Base-by-base conservation (phyloP, 192 early-diverging fungal species). In the Diversispora eburnea region DNA sequence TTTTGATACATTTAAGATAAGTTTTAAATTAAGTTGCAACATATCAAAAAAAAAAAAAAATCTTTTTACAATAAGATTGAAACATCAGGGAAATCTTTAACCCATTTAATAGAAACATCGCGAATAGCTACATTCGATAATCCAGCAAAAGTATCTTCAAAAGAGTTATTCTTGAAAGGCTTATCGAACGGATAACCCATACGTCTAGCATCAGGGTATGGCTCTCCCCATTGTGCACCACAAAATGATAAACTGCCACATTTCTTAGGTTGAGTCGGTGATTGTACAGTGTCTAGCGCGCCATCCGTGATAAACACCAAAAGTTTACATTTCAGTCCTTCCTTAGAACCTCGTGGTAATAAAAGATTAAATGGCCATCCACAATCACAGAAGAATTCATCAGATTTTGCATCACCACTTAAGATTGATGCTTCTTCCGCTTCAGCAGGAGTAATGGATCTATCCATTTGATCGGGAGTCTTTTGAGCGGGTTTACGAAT, bases 151-250 rank as follows among this genome's bases (percentile, higher is more conserved):
- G 51, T 54, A 17, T 54, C 13, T 54, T 54, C n/a, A 54, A 17
- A 54, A 54, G 51, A 54, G n/a, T 54, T 54, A 54, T 54, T 54
- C n/a, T 54, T 54, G n/a, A 54, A 54, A 4, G 51, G 51, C n/a
- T 17, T 54, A 54, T 54, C 51, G n/a, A 54, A 54, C 12, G 51
- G 51, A 54, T 54, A 54, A 17, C 49, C 49, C 49, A 51, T 51
- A 12, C 49, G 8, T 12, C 49, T 8, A 54, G n/a, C 51, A 54
- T 54, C 51, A 1, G 51, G 51, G n/a, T 17, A 17, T 54, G 12
- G 12, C 12, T 54, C 51, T 0, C n/a, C n/a, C 51, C 51, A 54
- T 17, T 54, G n/a, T 17, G 8, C 51, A 54, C 51, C 51, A 54
- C 51, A 54, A 54, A 54, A 17, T 54, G n/a, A 4, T 17, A 17